phyloP scores from a whole-genome alignment of 805 yeast species.

The Ogataea pini region DNA sequence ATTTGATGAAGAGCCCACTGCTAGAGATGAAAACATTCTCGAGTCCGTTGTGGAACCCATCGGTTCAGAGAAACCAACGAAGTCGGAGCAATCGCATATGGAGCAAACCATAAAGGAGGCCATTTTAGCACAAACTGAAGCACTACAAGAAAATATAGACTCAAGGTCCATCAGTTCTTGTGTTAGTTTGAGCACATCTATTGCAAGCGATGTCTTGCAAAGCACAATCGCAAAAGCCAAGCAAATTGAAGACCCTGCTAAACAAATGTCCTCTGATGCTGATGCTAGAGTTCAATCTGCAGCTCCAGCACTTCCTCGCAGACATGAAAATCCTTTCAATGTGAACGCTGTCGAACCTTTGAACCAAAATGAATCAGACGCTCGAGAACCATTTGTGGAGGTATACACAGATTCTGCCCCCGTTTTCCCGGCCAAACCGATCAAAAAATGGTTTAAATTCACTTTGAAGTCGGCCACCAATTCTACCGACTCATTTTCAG shows the following conservation, averaged over 20 bases:
- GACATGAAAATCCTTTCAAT: constrained; percentile 27
- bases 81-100: neutral
- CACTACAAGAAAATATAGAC: neutral
- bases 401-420: neutral
- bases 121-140: neutral
- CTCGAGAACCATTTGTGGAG: constrained; percentile 1
- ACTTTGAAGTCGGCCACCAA: constrained; percentile 30
- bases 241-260: neutral
- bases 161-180: neutral
- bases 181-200: constrained; percentile 1
- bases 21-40: neutral
- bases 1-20: neutral
- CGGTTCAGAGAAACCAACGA: neutral
- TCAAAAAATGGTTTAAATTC: constrained; percentile 33
- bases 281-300: constrained; percentile 10
- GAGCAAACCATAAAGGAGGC: neutral
- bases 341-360: constrained; percentile 12
- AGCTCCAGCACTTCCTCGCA: constrained; percentile 39
- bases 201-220: constrained; percentile 1
- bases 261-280: neutral
- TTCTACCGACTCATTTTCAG: constrained; percentile 24
- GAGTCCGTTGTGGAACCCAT: neutral
- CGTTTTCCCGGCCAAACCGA: constrained; percentile 9
- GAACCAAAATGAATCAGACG: constrained; percentile 6
- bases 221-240: constrained; percentile 1